Percentiles rank a stretch among this genome's conserved stretches.
Evolutionary conservation across 441 rosid genomes (phyloP).

Genomic region (Raphanus hybrid): DNA sequence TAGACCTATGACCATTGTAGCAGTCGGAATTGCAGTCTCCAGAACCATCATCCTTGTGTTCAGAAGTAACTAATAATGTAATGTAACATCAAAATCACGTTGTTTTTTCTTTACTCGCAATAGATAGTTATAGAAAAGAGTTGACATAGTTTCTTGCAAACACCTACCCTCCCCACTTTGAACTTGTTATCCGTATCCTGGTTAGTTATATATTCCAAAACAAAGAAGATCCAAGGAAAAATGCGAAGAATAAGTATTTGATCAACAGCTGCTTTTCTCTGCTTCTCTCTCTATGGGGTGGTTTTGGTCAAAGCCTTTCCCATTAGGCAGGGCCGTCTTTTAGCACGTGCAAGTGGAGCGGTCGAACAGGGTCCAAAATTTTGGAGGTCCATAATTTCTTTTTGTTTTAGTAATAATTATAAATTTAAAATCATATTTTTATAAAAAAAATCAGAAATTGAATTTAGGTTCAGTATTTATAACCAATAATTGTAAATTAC

Average conservation of each 20-base stretch:
- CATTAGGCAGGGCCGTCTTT: too few relatives aligned
- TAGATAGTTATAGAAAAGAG: neutral
- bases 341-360: too few relatives aligned
- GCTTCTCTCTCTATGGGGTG: conserved; percentile 17
- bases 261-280: neutral
- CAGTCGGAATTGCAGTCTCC: conserved; percentile 39
- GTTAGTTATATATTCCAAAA: neutral
- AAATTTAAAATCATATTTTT: too few relatives aligned
- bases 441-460: too few relatives aligned
- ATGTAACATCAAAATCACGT: neutral
- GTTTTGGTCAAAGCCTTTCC: neutral
- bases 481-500: too few relatives aligned
- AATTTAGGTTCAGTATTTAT: too few relatives aligned
- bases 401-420: too few relatives aligned
- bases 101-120: neutral
- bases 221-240: neutral
- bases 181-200: neutral
- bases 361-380: too few relatives aligned
- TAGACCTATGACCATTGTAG: neutral
- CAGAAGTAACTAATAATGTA: neutral
- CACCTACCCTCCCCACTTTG: neutral
- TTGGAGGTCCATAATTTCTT: too few relatives aligned
- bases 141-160: neutral
- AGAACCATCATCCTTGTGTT: conserved; percentile 47
- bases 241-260: neutral